Evolutionary conservation across 352 stramenopile species (phyloP).

Genomic region (Phytopythium delawarense): DNA sequence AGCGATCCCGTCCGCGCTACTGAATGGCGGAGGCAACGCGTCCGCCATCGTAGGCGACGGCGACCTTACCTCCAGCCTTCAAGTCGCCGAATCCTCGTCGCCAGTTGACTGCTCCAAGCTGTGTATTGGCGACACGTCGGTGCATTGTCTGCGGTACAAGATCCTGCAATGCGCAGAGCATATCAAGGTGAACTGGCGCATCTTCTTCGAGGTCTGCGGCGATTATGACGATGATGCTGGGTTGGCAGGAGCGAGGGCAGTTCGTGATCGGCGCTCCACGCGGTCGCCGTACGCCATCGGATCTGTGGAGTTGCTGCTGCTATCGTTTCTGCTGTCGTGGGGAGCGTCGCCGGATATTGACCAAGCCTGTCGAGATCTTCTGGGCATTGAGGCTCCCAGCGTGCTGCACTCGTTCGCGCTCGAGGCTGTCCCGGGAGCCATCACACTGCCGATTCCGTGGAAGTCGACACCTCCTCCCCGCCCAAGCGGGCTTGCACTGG

Average conservation of each 20-base stretch:
- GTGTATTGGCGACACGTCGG: slow-evolving; percentile 40
- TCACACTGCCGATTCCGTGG: slow-evolving; percentile 75
- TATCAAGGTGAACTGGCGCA: slow-evolving; percentile 67
- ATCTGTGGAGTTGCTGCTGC: slow-evolving; percentile 63
- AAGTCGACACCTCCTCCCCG: slow-evolving; percentile 7
- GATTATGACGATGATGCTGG: not conserved
- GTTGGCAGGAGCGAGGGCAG: not conserved
- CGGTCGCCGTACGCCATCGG: slow-evolving; percentile 57
- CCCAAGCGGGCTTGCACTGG: not conserved
- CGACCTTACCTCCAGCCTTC: not conserved
- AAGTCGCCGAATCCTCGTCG: not conserved
- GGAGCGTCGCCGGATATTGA: slow-evolving; percentile 62
- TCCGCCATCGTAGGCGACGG: slow-evolving; percentile 9
- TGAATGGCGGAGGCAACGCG: slow-evolving; percentile 45
- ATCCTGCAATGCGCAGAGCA: slow-evolving; percentile 61
- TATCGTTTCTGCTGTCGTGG: slow-evolving; percentile 80
- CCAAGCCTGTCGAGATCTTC: slow-evolving; percentile 41
- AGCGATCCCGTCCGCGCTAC: slow-evolving; percentile 41
- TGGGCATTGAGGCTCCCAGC: slow-evolving; percentile 50
- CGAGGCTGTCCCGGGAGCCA: slow-evolving; percentile 39
- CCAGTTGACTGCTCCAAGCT: slow-evolving; percentile 50
- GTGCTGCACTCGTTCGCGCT: slow-evolving; percentile 67
- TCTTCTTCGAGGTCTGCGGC: slow-evolving; percentile 43
- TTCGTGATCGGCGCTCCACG: not conserved
- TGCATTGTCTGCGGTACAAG: slow-evolving; percentile 64